These are phyloP conservation scores for Arctium minus DNA, from an alignment of 129 eudicot species.

Conservation along the genomic window DNA sequence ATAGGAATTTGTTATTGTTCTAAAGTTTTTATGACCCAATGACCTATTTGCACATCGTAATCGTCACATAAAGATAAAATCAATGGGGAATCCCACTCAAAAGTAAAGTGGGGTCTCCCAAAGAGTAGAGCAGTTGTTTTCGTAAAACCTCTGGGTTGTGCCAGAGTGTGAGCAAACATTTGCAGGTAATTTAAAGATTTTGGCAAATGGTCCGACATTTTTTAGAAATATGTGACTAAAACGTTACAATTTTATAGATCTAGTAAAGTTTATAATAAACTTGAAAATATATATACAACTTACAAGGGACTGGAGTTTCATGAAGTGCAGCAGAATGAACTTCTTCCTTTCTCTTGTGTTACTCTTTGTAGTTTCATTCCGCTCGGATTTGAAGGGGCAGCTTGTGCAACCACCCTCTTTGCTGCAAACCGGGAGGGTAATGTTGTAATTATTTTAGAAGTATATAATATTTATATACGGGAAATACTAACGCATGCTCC, in stretches of 20 bases:
- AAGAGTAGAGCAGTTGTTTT: not conserved
- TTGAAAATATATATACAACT: not conserved
- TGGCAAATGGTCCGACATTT: not conserved
- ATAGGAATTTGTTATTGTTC: not conserved
- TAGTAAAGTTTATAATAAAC: not conserved
- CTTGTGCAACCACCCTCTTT: slow-evolving; percentile 36
- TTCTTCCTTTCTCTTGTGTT: slow-evolving; percentile 26
- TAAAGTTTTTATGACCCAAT: not conserved
- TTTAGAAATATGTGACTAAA: not conserved
- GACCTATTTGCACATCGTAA: not conserved
- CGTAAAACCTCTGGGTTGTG: not conserved
- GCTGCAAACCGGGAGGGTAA: slow-evolving; percentile 30
- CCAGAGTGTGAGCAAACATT: not conserved
- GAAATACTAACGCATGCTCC: not conserved
- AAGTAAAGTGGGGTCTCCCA: not conserved
- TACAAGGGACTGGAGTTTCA: slow-evolving; percentile 18
- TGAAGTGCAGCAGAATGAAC: slow-evolving; percentile 38
- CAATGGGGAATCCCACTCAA: too few relatives aligned
- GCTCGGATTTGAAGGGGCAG: slow-evolving; percentile 11
- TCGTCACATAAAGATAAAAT: too few relatives aligned
- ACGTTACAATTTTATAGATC: not conserved
- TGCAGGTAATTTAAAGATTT: not conserved
- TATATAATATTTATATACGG: too few relatives aligned
- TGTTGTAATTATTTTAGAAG: not conserved
- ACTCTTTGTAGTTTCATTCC: slow-evolving; percentile 39